Conservation (phyloP, 1,284 basidiomycete genomes). For the Sporisorium sorghi region DNA sequence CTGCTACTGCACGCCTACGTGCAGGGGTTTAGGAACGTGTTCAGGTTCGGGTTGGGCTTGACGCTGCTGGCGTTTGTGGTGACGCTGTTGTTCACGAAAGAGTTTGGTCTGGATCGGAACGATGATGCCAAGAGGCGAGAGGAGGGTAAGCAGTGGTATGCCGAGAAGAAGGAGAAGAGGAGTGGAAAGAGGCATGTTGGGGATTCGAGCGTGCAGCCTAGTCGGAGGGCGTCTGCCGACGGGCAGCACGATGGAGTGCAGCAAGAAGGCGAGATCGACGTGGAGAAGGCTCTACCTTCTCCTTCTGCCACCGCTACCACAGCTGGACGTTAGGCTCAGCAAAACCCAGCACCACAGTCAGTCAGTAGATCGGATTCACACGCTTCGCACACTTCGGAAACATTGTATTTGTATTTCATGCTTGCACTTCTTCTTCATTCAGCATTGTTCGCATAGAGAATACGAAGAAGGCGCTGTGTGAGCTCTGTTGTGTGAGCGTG, state of each 20-base stretch:
- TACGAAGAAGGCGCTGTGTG: no score
- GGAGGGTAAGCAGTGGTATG: constrained; percentile 67
- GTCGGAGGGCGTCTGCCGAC: constrained; percentile 9
- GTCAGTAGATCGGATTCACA: neutral
- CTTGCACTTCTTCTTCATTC: no score
- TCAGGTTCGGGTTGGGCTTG: constrained; percentile 66
- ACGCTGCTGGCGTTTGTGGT: constrained; percentile 57
- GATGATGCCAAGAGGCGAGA: constrained; percentile 74
- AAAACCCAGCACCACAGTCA: neutral
- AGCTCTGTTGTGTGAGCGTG: no score
- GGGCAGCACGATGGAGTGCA: neutral
- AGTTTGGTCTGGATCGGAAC: constrained; percentile 74
- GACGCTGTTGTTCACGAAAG: constrained; percentile 73
- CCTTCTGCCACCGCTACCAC: neutral
- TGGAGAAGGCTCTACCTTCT: constrained; percentile 2
- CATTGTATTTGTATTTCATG: no score
- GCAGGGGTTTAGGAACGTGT: constrained; percentile 74
- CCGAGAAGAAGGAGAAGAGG: constrained; percentile 33
- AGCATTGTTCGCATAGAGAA: no score
- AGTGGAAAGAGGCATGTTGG: constrained; percentile 18
- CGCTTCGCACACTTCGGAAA: no score
- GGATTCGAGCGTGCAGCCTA: constrained; percentile 3
- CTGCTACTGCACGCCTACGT: constrained; percentile 75
- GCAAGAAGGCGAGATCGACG: neutral
- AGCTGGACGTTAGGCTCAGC: neutral